Evolutionary conservation across 257 asterid species (phyloP).

Genomic region (Gentiana straminea): DNA sequence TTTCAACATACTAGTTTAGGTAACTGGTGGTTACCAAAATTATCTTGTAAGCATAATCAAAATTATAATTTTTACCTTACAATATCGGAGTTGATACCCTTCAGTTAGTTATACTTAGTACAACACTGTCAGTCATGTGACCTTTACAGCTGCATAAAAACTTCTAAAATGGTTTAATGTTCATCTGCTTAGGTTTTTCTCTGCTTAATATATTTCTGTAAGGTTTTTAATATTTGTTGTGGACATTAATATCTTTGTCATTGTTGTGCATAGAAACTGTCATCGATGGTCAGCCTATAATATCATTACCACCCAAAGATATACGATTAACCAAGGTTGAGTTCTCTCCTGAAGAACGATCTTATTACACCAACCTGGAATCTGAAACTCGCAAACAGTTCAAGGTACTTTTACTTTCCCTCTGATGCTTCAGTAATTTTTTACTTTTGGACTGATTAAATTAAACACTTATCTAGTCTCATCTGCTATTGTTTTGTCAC

Average conservation of each 20-base stretch:
- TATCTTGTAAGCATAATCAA: no score
- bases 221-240: not conserved
- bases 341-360: conserved; percentile 70
- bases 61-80: no score
- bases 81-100: no score
- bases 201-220: conserved; percentile 10
- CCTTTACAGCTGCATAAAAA: not conserved
- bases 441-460: no score
- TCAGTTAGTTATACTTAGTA: no score
- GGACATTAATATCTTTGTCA: conserved; percentile 14
- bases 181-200: not conserved
- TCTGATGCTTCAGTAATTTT: not conserved
- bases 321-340: conserved; percentile 55
- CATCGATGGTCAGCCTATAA: conserved; percentile 70
- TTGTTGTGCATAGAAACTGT: conserved; percentile 41
- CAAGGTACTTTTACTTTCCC: conserved; percentile 46
- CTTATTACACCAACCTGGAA: conserved; percentile 70
- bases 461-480: no score
- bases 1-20: no score
- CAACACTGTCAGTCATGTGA: no score
- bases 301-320: conserved; percentile 72
- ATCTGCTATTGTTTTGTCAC: no score
- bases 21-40: no score
- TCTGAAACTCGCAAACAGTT: conserved; percentile 75
- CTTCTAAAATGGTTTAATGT: not conserved